Base-by-base conservation (phyloP, 306 rosid species). In the Sicyos baderoa region DNA sequence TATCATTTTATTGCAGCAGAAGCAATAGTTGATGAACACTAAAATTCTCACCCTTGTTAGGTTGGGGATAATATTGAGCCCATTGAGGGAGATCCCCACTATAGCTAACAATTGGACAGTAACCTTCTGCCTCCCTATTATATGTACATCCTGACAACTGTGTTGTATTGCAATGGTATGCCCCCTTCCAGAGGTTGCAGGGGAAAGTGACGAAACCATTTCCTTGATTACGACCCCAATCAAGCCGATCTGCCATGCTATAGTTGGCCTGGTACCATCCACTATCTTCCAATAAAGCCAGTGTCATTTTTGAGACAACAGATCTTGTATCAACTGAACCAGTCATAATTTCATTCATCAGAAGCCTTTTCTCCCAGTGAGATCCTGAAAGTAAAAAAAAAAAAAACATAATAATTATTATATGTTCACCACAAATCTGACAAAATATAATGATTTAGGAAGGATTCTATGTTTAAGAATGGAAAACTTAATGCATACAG, bases 261-360 rank as follows among this genome's bases (percentile, higher is more conserved):
- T 94, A 94, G 84, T 94, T 94, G 73, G 99, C 99, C 76, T 76
- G 82, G 81, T 94, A 94, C 99, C 99, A 94, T 79, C 99, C 97
- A 52, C 99, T 94, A 53, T 94, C 99, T 84, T 90, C 99, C 71
- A 94, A 76, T 63, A 94, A 84, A 71, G 99, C 99, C 45, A 94
- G 78, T 16, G 99, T 94, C 99, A 94, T 88, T 86, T 94, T 86
- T 44, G 99, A 94, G 70, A 94, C 99, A 57, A 94, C 96, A 51
- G 97, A 94, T 88, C 91, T 88, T 44, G 99, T 94, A 81, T 94
- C 99, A 37, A 94, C 99, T 51, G 99, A 94, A 74, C 99, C 97
- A 15, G 99, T 94, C 99, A 94, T 90, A 54, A 94, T 94, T 81
- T 90, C 99, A 79, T 94, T 94, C 99, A 94, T 94, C 75, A 94